These are phyloP conservation scores for Otatea glauca DNA, from an alignment of 176 grass and related monocot genomes.

Conservation along the genomic window DNA sequence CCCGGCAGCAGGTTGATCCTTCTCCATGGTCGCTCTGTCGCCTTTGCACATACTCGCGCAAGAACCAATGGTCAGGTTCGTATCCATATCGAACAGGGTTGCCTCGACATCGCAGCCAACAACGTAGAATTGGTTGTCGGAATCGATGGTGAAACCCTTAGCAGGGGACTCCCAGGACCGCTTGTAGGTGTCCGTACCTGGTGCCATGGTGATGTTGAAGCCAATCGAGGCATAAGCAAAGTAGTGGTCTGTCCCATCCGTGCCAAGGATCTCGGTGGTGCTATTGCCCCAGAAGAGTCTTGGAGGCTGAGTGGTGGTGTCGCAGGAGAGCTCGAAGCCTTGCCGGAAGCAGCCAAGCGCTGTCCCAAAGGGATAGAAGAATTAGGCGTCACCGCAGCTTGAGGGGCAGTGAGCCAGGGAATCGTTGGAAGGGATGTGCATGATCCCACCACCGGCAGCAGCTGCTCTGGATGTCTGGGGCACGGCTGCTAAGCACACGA, in stretches of 20 bases:
- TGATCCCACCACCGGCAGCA: neutral
- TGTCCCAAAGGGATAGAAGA: conserved; percentile 43
- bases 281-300: conserved; percentile 4
- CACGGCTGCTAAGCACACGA: no score
- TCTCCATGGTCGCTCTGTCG: neutral
- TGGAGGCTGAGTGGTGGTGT: neutral
- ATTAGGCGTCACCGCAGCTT: neutral
- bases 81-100: neutral
- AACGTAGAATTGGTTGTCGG: neutral
- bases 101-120: neutral
- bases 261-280: neutral
- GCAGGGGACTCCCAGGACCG: neutral
- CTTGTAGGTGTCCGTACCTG: neutral
- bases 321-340: conserved; percentile 42
- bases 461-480: no score
- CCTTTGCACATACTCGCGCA: neutral
- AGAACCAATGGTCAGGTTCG: neutral
- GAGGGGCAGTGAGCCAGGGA: conserved; percentile 23
- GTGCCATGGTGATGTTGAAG: neutral
- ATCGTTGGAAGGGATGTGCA: neutral
- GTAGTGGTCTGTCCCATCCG: neutral
- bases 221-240: no score
- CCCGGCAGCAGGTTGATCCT: no score
- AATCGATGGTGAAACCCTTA: neutral
- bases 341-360: conserved; percentile 31